These are phyloP conservation scores for Calycina marina DNA, from an alignment of 2,329 filamentous ascomycete species.

Conservation along the genomic window DNA sequence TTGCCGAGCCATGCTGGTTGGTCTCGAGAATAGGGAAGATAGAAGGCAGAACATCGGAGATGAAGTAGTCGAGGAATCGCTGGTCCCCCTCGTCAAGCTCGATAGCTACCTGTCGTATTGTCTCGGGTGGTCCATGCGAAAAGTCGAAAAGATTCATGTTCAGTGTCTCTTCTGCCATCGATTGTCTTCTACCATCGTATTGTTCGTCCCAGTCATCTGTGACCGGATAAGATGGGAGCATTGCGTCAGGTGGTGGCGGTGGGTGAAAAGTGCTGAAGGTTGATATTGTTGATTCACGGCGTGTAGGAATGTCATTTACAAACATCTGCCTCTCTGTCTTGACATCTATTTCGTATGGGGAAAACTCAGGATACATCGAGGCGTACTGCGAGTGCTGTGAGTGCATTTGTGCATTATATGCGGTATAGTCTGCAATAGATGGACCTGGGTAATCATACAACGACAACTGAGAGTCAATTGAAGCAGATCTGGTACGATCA, in stretches of 20 bases:
- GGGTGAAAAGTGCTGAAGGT: conserved; percentile 86
- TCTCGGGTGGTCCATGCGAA: conserved; percentile 48
- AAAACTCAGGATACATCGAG: conserved; percentile 34
- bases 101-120: conserved; percentile 54
- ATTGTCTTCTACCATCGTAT: conserved; percentile 52
- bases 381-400: conserved; percentile 31
- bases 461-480: conserved; percentile 67
- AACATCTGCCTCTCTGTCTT: conserved; percentile 92
- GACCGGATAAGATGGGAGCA: conserved; percentile 47
- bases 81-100: conserved; percentile 82
- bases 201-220: conserved; percentile 62
- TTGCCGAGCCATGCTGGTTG: conserved; percentile 72
- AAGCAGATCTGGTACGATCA: conserved; percentile 58
- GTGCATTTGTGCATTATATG: conserved; percentile 48
- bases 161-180: conserved; percentile 43
- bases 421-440: conserved; percentile 38
- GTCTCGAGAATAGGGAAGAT: conserved; percentile 88
- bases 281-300: conserved; percentile 75
- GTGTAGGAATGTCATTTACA: conserved; percentile 75
- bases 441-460: conserved; percentile 58
- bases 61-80: conserved; percentile 77
- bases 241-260: conserved; percentile 55
- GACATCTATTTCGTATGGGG: conserved; percentile 87
- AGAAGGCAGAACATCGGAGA: conserved; percentile 71
- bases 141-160: conserved; percentile 79